A percentile compares a stretch with the other conserved stretches of the same genome.
These are phyloP conservation scores for Sutorius eximius DNA, from an alignment of 1,284 basidiomycete species.

Conservation along the genomic window DNA sequence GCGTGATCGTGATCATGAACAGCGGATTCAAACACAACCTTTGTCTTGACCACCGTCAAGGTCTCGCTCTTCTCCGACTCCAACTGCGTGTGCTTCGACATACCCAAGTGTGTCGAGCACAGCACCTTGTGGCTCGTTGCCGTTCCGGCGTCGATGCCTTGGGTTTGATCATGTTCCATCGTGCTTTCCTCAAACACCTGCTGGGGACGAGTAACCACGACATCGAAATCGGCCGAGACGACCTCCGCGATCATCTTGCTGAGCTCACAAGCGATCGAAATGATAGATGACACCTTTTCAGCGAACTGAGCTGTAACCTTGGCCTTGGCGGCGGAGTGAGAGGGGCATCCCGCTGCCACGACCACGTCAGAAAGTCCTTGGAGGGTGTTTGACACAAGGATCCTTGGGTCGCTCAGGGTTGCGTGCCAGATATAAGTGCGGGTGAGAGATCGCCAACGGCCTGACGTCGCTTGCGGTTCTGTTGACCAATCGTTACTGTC, in stretches of 20 bases:
- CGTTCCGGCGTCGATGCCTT: background rate
- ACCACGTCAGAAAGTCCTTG: constrained; percentile 8
- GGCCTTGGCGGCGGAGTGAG: background rate
- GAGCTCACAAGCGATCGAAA: constrained; percentile 6
- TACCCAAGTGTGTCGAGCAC: constrained; percentile 14
- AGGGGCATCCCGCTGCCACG: constrained; percentile 5
- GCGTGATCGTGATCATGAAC: constrained; percentile 1
- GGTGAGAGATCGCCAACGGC: constrained; percentile 17
- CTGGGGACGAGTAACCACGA: background rate
- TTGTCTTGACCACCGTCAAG: constrained; percentile 11
- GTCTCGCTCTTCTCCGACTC: constrained; percentile 5
- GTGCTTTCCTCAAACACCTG: constrained; percentile 6
- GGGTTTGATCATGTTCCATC: constrained; percentile 3
- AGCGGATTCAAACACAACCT: constrained; percentile 13
- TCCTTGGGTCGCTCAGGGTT: background rate
- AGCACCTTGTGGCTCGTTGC: constrained; percentile 9
- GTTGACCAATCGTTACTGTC: background rate
- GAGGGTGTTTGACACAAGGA: background rate
- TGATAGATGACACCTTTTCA: constrained; percentile 8
- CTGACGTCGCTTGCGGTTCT: constrained; percentile 11
- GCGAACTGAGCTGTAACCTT: constrained; percentile 4
- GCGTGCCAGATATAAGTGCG: constrained; percentile 11
- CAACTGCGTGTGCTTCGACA: constrained; percentile 13
- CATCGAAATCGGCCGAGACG: constrained; percentile 15
- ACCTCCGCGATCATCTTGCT: constrained; percentile 13